Evolutionary conservation across 352 stramenopile genomes (phyloP), one percentile per base, ranked within the genome.

Genomic region (Hyaloperonospora brassicae): DNA sequence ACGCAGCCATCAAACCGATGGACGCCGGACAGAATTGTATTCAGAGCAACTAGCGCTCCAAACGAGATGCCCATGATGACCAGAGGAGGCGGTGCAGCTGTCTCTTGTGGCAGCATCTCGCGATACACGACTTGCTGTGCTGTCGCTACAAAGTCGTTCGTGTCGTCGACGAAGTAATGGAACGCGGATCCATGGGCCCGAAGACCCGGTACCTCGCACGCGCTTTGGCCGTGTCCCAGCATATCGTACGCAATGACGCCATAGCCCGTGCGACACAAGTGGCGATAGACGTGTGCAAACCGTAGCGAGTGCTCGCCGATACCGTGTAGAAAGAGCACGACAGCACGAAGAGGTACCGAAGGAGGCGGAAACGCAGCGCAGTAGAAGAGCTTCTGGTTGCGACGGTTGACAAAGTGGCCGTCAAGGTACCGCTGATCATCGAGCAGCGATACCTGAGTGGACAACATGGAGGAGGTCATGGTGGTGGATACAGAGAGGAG

Each of bases 1-100:
- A 85, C 57, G 41, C 73, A 68, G 51, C 62, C 79, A 24, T 44
- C 46, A 51, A 89, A 83, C 31, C 47, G 40, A 53, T 87, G 73
- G 14, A 49, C 47, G 2, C 61, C 60, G 5, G 72, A 82, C 27
- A 87, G 52, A 47, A 83, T 58, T 8, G 71, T 82, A 59, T 86
- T 70, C 1, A 84, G 43, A 24, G 69, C 72, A n/a, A 87, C 72
- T 23, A 88, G 71, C 31, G 59, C 68, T 54, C 78, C 75, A 58
- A 83, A 89, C 12, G 70, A 84, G 52, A 86, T 86, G 47, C 76
- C 76, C 70, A 85, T 81, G 42, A 86, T 72, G 46, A 80, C 41
- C n/a, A n/a, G n/a, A 10, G 84, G 52, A 41, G 72, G 68, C 25
- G 63, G 63, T 24, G 60, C 38, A 0, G 48, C 36, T 13, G 39